Percentiles rank a stretch among this genome's conserved stretches.
phyloP scores from a whole-genome alignment of 371 early-diverging fungal species.

The Lichtheimia ramosa region DNA sequence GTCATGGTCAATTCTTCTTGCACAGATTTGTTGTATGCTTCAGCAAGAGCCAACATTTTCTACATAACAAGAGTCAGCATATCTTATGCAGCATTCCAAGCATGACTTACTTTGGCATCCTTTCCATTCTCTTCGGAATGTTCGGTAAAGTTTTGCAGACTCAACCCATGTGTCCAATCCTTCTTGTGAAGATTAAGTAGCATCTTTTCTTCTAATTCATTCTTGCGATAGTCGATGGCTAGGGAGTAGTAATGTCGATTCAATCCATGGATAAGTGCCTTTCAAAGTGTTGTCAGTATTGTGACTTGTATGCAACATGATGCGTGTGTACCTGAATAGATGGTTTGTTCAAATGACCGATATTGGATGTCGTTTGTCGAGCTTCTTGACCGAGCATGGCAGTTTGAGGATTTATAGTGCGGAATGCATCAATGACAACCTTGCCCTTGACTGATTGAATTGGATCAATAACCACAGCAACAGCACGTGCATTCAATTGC shows the following conservation, averaged over 20 bases:
- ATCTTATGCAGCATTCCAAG: too few species aligned
- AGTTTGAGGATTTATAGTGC: slow-evolving; percentile 93
- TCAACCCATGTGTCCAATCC: slow-evolving; percentile 98
- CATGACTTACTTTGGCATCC: slow-evolving; percentile 69
- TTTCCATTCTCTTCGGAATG: slow-evolving; percentile 83
- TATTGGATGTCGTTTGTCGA: slow-evolving; percentile 99
- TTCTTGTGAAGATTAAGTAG: slow-evolving; percentile 98
- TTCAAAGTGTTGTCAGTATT: neutral
- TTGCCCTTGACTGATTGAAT: slow-evolving; percentile 99
- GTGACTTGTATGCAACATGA: neutral
- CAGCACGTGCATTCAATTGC: slow-evolving; percentile 94
- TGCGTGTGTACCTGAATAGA: slow-evolving; percentile 70
- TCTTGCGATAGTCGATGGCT: slow-evolving; percentile 99
- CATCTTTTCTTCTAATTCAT: slow-evolving; percentile 99
- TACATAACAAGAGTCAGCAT: slow-evolving; percentile 14
- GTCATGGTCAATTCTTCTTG: slow-evolving; percentile 94
- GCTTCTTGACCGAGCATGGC: slow-evolving; percentile 94
- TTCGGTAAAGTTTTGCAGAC: slow-evolving; percentile 79
- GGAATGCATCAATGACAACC: slow-evolving; percentile 99
- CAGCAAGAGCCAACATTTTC: slow-evolving; percentile 84
- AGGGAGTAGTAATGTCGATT: slow-evolving; percentile 99
- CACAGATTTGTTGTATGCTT: slow-evolving; percentile 94
- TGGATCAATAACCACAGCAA: slow-evolving; percentile 99
- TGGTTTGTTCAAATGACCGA: slow-evolving; percentile 99
- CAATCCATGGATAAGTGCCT: slow-evolving; percentile 95